Percentiles rank a stretch among this genome's conserved stretches.
Conservation (phyloP, 768 basidiomycete species). For the Saitozyma podzolica region DNA sequence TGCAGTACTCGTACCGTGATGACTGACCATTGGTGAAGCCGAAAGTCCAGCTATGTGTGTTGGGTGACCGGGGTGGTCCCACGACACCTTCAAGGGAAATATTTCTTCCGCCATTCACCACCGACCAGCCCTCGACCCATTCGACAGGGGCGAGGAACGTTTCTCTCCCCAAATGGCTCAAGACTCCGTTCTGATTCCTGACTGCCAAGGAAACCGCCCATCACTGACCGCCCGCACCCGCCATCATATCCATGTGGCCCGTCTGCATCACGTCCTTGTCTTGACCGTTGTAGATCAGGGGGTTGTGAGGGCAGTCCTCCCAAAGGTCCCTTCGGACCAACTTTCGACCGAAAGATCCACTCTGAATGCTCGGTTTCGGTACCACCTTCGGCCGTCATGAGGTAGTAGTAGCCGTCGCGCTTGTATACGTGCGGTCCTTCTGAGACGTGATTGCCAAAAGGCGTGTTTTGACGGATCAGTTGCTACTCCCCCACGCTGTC, state of each 20-base stretch:
- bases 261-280: slow-evolving; percentile 54
- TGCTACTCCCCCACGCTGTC: slow-evolving; percentile 2
- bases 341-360: slow-evolving; percentile 46
- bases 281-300: slow-evolving; percentile 27
- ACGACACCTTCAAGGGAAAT: slow-evolving; percentile 1
- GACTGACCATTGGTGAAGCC: too few relatives aligned
- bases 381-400: too few relatives aligned
- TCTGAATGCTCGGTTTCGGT: slow-evolving; percentile 23
- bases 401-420: slow-evolving; percentile 42
- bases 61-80: not conserved
- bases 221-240: slow-evolving; percentile 51
- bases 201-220: slow-evolving; percentile 43
- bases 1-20: too few relatives aligned
- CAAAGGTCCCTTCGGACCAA: slow-evolving; percentile 22
- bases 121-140: slow-evolving; percentile 45
- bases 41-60: slow-evolving; percentile 1
- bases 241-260: slow-evolving; percentile 55
- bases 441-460: slow-evolving; percentile 17
- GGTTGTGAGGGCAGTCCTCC: slow-evolving; percentile 20
- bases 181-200: slow-evolving; percentile 2
- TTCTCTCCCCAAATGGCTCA: slow-evolving; percentile 53
- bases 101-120: slow-evolving; percentile 13
- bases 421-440: slow-evolving; percentile 47
- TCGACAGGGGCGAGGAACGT: slow-evolving; percentile 53
- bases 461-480: not conserved